Percentiles rank a stretch among this genome's conserved stretches.
These are phyloP conservation scores for Saturnispora dispora DNA, from an alignment of 805 yeast species.

Conservation along the genomic window DNA sequence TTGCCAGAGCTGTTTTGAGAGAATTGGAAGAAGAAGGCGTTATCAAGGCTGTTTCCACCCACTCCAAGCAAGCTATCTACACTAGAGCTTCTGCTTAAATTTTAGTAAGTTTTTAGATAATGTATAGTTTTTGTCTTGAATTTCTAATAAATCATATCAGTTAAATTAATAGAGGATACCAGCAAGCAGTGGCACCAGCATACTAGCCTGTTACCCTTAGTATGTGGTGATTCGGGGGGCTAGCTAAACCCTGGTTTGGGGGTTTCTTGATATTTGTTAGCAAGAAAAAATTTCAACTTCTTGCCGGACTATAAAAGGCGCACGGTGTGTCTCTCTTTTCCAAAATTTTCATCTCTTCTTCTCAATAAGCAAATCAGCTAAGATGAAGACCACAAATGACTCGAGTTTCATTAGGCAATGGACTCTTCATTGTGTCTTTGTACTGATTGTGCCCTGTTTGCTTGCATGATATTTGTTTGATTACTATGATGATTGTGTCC, in stretches of 20 bases:
- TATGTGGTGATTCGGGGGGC: neutral
- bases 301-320: neutral
- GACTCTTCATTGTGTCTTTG: neutral
- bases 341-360: neutral
- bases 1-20: constrained; percentile 96
- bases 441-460: neutral
- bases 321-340: neutral
- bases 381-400: neutral
- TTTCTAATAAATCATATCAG: constrained; percentile 8
- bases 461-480: neutral
- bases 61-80: constrained; percentile 96
- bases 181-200: too few relatives aligned
- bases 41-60: constrained; percentile 88
- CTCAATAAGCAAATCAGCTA: neutral
- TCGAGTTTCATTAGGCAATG: neutral
- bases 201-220: neutral
- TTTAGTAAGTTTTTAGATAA: constrained; percentile 7
- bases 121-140: constrained; percentile 4
- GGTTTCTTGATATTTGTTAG: neutral
- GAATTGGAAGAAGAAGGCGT: constrained; percentile 93
- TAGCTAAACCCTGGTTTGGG: neutral
- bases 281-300: neutral
- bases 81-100: constrained; percentile 66
- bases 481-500: constrained; percentile 29
- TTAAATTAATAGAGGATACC: neutral